Evolutionary conservation across 2,329 filamentous ascomycete species (phyloP), one percentile per base, ranked within the genome.

Genomic region (Camillea tinctor): DNA sequence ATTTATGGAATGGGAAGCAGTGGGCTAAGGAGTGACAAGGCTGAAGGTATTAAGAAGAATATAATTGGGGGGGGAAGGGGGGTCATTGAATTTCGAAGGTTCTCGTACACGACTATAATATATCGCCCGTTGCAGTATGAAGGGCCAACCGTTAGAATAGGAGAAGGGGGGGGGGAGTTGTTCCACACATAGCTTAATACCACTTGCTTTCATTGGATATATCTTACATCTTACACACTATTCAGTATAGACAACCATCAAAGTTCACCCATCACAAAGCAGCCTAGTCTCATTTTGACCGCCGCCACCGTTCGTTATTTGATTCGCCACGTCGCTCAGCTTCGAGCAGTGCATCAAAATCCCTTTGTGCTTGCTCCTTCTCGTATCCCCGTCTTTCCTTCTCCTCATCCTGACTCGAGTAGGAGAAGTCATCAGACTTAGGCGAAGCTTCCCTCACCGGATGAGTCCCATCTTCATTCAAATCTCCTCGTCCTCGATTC

Each of bases 301-400:
- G 59, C 51, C 56, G 56, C 58, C 60, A 64, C 30, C 57, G 17
- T 24, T 62, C 57, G 44, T 44, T 50, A 22, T 15, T 52, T 48
- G 61, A 60, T 1, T 64, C 65, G 24, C 69, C 68, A n/a, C 60
- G 65, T 53, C 70, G 64, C 58, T 84, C 81, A 15, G 74, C 71
- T 50, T 84, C 81, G 2, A 84, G 58, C 59, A 83, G 72, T 20
- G 72, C 73, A 60, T 84, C 81, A 64, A 84, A 84, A 26, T 84
- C 80, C 60, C 73, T 76, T 60, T 84, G 81, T 5, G 81, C 80
- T 62, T 80, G 75, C 8, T 75, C 74, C 67, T 77, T 81, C 50
- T 74, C 75, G 17, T 72, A 67, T 3, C 66, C 61, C 54, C 70
- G 75, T 49, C 74, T 74, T 58, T 75, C 64, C 59, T 68, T 75